These are phyloP conservation scores for Thermomyces lanuginosus DNA, from an alignment of 2,329 filamentous ascomycete genomes.

Conservation along the genomic window DNA sequence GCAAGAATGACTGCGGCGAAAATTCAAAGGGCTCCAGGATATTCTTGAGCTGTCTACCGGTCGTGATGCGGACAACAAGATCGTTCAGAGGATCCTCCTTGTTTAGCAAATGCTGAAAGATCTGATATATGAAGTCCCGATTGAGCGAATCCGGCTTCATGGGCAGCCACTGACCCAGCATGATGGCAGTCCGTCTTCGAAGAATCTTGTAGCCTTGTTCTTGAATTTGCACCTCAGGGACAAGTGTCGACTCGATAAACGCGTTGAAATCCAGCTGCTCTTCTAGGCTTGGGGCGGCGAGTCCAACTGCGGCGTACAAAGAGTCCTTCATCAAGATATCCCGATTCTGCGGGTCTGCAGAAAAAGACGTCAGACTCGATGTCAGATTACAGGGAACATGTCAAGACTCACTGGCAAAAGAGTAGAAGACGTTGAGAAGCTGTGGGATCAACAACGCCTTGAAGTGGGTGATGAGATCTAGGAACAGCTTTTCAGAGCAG, in stretches of 20 bases:
- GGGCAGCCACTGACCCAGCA: conserved; percentile 78
- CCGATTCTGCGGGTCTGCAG: conserved; percentile 37
- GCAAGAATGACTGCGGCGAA: conserved; percentile 53
- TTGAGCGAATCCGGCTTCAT: conserved; percentile 55
- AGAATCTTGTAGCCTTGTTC: conserved; percentile 60
- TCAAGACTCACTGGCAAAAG: conserved; percentile 48
- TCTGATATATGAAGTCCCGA: conserved; percentile 63
- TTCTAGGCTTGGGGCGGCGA: conserved; percentile 62
- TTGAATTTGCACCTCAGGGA: conserved; percentile 58
- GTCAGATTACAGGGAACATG: conserved; percentile 9
- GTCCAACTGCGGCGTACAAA: conserved; percentile 80
- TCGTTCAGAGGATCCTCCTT: conserved; percentile 67
- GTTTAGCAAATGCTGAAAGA: conserved; percentile 75
- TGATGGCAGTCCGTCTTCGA: conserved; percentile 70
- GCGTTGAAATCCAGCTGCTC: conserved; percentile 66
- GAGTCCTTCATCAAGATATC: conserved; percentile 82
- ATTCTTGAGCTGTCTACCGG: conserved; percentile 65
- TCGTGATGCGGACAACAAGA: conserved; percentile 78
- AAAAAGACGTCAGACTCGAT: conserved; percentile 3
- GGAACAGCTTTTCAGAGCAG: conserved; percentile 83
- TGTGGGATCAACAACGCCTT: conserved; percentile 66
- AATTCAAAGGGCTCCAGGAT: conserved; percentile 79
- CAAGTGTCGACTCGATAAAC: conserved; percentile 59
- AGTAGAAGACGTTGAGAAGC: conserved; percentile 66
- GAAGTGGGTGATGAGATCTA: conserved; percentile 80